These are phyloP conservation scores for Colletotrichum falcatum DNA, from an alignment of 2,329 filamentous ascomycete species.

Conservation along the genomic window DNA sequence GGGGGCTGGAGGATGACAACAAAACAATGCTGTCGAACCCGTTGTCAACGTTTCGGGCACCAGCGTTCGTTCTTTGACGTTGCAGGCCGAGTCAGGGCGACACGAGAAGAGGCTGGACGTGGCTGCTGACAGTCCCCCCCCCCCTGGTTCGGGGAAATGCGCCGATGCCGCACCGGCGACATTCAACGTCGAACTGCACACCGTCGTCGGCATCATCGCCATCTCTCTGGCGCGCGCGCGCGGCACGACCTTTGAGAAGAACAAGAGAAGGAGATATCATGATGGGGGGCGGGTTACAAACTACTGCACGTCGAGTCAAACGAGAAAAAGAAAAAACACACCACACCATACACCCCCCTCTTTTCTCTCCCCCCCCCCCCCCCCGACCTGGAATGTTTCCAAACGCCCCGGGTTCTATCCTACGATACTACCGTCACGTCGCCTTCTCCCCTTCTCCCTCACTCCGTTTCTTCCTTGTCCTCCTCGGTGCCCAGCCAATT, in stretches of 20 bases:
- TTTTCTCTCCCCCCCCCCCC: too few relatives aligned
- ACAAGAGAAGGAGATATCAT: too few relatives aligned
- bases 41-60: conserved; percentile 1
- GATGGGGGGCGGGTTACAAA: not conserved
- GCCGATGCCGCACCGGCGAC: not conserved
- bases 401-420: not conserved
- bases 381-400: not conserved
- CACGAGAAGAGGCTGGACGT: conserved; percentile 17
- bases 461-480: too few relatives aligned
- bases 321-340: not conserved
- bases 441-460: not conserved
- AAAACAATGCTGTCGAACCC: not conserved
- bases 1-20: not conserved
- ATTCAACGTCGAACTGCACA: not conserved
- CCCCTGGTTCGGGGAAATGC: not conserved
- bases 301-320: not conserved
- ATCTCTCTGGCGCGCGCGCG: not conserved
- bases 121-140: not conserved
- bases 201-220: not conserved
- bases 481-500: too few relatives aligned
- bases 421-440: not conserved
- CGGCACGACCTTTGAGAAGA: not conserved
- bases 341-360: too few relatives aligned
- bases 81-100: conserved; percentile 36
- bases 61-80: not conserved